Base-by-base conservation (phyloP, 208 protist genomes). In the Trypanosoma avium region DNA sequence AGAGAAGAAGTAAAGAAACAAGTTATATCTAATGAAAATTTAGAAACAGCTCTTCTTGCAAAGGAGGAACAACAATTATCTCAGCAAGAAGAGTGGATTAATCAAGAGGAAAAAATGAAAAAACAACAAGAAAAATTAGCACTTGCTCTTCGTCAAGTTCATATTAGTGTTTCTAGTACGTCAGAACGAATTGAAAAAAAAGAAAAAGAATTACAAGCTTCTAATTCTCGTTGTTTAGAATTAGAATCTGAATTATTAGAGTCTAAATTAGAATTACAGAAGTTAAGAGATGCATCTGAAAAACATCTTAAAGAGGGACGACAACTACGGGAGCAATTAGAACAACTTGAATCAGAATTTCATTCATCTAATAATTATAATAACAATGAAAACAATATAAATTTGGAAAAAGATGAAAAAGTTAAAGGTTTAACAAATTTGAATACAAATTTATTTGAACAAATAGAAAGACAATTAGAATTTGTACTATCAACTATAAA, bases 21-120 rank as follows among this genome's bases (percentile, higher is more conserved):
- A 47, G 65, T 64, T 38, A 38, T 84, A 15, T 66, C 61, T 4
- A 72, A 67, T 45, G 84, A 86, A 45, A 70, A 77, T 1, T 46
- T 83, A 27, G 78, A 90, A 57, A 84, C 75, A n/a, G 69, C 54
- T 36, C 70, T 87, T 30, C 33, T 90, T 49, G 67, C 61, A 1
- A 76, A 72, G 27, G 75, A 83, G 47, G 82, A 89, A 50, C 72
- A 81, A 55, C 63, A 85, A 24, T 9, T 67, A 22, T 15, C 22
- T 6, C 61, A 58, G 32, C 27, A 36, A 30, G 66, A 72, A 32
- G 69, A 77, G 64, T 70, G 63, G 63, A 22, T 60, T 6, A 1
- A 24, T 9, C 46, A 46, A n/a, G 59, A 71, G 56, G 48, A 43
- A 13, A 22, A 61, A 29, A 8, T 73, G 19, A 53, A 22, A 32